Percentiles rank a stretch among this genome's conserved stretches.
These are phyloP conservation scores for Quercus gilva DNA, from an alignment of 306 rosid species.

Conservation along the genomic window DNA sequence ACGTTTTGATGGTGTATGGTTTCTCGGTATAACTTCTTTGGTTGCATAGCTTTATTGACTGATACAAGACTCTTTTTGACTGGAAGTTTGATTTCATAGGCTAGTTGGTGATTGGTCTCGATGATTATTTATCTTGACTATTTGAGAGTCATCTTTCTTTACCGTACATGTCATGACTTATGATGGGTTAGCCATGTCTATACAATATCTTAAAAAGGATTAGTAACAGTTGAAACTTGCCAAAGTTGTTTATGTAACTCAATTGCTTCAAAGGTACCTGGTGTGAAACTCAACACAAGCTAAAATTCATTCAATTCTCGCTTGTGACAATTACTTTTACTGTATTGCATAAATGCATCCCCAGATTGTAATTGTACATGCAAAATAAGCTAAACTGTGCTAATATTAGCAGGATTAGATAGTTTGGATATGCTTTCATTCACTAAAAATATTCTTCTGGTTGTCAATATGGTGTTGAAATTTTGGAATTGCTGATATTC, in stretches of 20 bases:
- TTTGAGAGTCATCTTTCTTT: not conserved
- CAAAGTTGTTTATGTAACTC: too few species aligned
- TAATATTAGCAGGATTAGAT: not conserved
- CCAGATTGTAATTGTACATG: too few species aligned
- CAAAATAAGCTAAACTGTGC: not conserved
- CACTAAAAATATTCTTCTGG: not conserved
- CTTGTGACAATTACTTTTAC: too few species aligned
- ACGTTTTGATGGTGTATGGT: not conserved
- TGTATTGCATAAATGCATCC: too few species aligned
- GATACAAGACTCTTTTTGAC: constrained; percentile 1
- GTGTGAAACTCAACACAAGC: too few species aligned
- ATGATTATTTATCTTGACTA: not conserved
- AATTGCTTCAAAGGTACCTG: too few species aligned
- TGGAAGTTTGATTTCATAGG: not conserved
- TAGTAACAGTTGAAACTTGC: too few species aligned
- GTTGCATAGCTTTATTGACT: not conserved
- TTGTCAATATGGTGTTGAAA: not conserved
- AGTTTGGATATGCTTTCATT: not conserved
- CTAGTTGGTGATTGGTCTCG: not conserved
- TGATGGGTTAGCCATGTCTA: not conserved
- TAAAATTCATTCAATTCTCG: too few species aligned
- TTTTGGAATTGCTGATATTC: not conserved
- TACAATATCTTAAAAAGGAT: too few species aligned
- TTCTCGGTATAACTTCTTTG: not conserved
- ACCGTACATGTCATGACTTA: not conserved